phyloP scores from a whole-genome alignment of 345 rosid genomes.

The Cardiospermum halicacabum region DNA sequence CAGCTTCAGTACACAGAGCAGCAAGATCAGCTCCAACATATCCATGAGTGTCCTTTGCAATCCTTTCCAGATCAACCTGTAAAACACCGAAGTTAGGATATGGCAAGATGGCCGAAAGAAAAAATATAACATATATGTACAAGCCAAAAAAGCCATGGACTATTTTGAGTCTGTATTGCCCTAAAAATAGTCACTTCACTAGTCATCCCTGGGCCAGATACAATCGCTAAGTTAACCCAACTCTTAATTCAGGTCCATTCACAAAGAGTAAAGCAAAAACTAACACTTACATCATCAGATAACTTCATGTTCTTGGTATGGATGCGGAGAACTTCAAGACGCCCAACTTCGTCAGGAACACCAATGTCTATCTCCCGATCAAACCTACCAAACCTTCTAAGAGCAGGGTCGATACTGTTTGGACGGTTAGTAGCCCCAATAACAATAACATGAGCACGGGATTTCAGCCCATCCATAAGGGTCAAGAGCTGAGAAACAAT shows the following conservation, averaged over 20 bases:
- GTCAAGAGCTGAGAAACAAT: slow-evolving; percentile 62
- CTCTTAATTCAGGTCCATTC: neutral
- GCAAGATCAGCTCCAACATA: slow-evolving; percentile 74
- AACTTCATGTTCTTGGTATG: slow-evolving; percentile 53
- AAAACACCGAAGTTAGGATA: neutral
- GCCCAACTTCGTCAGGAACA: slow-evolving; percentile 48
- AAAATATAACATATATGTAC: neutral
- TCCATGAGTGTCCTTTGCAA: slow-evolving; percentile 55
- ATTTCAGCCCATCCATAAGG: slow-evolving; percentile 48
- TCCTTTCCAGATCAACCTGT: slow-evolving; percentile 61
- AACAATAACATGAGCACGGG: slow-evolving; percentile 46
- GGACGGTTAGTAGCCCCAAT: slow-evolving; percentile 50
- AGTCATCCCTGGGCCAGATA: neutral
- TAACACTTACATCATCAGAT: slow-evolving; percentile 33
- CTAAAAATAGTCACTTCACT: neutral
- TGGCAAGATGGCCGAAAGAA: neutral
- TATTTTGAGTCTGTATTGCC: neutral
- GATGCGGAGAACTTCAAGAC: slow-evolving; percentile 50
- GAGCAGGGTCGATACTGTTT: slow-evolving; percentile 44
- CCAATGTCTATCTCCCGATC: slow-evolving; percentile 51
- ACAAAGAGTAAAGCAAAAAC: too few species aligned
- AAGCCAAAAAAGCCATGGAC: neutral
- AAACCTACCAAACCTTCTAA: slow-evolving; percentile 50
- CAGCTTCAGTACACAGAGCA: slow-evolving; percentile 67
- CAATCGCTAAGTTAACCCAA: neutral